These are phyloP conservation scores for Marchantia paleacea DNA, from an alignment of 225 moss, liverwort and hornwort genomes.

Conservation along the genomic window DNA sequence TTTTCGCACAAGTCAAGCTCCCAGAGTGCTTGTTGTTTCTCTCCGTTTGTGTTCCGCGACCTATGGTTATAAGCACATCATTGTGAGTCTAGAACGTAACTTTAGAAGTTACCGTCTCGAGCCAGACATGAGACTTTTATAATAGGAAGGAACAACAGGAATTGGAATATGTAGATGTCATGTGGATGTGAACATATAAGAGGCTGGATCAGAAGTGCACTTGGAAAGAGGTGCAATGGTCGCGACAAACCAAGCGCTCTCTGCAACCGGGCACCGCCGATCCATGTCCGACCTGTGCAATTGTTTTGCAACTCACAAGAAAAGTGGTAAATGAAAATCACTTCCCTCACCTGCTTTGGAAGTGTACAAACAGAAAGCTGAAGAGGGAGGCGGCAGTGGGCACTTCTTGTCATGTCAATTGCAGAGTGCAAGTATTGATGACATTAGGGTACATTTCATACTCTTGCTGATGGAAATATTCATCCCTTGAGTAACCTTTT, in stretches of 20 bases:
- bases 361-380: slow-evolving; percentile 22
- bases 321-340: slow-evolving; percentile 36
- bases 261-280: slow-evolving; percentile 33
- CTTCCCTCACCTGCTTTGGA: slow-evolving; percentile 38
- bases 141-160: slow-evolving; percentile 37
- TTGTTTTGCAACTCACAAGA: slow-evolving; percentile 31
- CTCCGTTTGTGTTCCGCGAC: not conserved
- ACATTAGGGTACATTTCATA: not conserved
- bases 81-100: not conserved
- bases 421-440: slow-evolving; percentile 8
- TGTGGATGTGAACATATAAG: slow-evolving; percentile 45
- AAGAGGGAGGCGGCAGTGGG: slow-evolving; percentile 25
- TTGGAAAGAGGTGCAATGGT: slow-evolving; percentile 37
- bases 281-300: slow-evolving; percentile 23
- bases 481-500: slow-evolving; percentile 2
- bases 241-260: slow-evolving; percentile 27
- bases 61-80: not conserved
- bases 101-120: not conserved
- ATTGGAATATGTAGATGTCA: slow-evolving; percentile 34
- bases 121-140: slow-evolving; percentile 32
- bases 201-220: slow-evolving; percentile 41
- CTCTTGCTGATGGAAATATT: slow-evolving; percentile 13
- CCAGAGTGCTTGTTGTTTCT: not conserved
- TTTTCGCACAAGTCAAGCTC: not conserved
- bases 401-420: slow-evolving; percentile 22